Base-by-base conservation (phyloP, 2,329 filamentous ascomycete species). In the Neoscytalidium dimidiatum region DNA sequence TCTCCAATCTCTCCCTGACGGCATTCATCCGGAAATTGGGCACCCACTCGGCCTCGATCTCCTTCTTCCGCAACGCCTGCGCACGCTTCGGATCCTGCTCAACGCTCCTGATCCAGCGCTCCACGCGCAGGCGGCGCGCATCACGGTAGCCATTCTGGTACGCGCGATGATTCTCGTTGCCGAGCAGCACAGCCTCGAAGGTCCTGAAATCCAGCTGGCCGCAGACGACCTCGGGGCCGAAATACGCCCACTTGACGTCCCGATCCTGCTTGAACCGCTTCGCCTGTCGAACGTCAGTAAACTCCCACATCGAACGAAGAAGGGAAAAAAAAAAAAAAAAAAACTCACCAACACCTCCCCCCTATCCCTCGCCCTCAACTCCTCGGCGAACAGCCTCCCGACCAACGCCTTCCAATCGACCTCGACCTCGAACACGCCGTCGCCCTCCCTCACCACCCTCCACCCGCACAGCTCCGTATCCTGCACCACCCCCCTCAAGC, bases 11-110 rank as follows among this genome's bases (percentile, higher is more conserved):
- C 21, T 56, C 52, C 21, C 52, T 38, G 2, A 56, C 52, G 6
- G 52, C 52, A 23, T 56, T 56, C 52, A 56, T 56, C 33, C 52
- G 33, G 13, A 56, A 56, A 14, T 56, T 56, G 11, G 52, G 52
- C 19, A 56, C 31, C 52, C 52, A 56, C 52, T 56, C 52, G 6
- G 33, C 33, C 9, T 56, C 52, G 17, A 56, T 41, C 19, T 56
- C 31, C 33, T 56, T 56, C 31, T 56, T 56, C 14, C 52, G 52
- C 13, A 56, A 33, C 3, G 33, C 33, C 4, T 26, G 23, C 21
- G 33, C 14, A 2, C 21, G 19, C 14, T 38, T 9, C 5, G 52
- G 52, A 14, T 41, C 21, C 3, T 21, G 38, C 21, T 41, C 52
- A 4, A 41, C 13, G 6, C 33, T 41, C 7, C 17, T n/a, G 6